Base-by-base conservation (phyloP, 495 filamentous ascomycete genomes). In the Penicillium canariense region DNA sequence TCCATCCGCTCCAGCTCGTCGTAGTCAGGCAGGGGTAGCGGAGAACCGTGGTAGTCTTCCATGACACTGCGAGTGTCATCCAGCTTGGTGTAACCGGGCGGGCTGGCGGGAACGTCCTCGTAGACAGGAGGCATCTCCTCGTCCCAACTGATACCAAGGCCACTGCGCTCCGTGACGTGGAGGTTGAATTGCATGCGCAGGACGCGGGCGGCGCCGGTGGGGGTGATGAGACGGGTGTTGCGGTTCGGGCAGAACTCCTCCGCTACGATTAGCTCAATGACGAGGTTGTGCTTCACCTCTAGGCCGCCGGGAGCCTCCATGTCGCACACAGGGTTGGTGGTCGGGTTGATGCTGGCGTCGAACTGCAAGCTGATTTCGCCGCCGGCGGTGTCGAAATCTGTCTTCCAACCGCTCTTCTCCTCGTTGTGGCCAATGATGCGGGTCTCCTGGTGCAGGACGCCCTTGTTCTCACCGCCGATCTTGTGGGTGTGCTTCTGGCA, bases 61-160 rank as follows among this genome's bases (percentile, higher is more conserved):
- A 77, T 76, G 22, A 65, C 55, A 50, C 73, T 72, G 50, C 50
- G 48, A 14, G 51, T 45, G 17, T 67, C 75, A 23, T 75, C 68
- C 25, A 79, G 61, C 53, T 66, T 72, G n/a, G 66, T 68, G 63
- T 98, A 97, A 2, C 80, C 81, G 0, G 94, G 94, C 28, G 94
- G 94, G 40, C 87, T 89, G 7, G 84, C 85, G 0, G 93, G 92
- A 25, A 99, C 91, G 65, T 97, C 89, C 73, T 94, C 88, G 65
- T 99, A 99, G 62, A 93, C 83, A 0, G 94, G 94, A 31, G 94
- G 94, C 68, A 87, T 84, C 72, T 99, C 94, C 70, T 96, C 91
- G 53, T 99, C 94, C 94, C 94, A 99, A 64, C 86, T 89, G 63
- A 99, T 93, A 3, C 94, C 94, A 48, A 97, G 77, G 2, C 95